Percentiles rank a stretch among this genome's conserved stretches.
phyloP scores from a whole-genome alignment of 768 basidiomycete species.

The Rhodosporidiobolus odoratus region DNA sequence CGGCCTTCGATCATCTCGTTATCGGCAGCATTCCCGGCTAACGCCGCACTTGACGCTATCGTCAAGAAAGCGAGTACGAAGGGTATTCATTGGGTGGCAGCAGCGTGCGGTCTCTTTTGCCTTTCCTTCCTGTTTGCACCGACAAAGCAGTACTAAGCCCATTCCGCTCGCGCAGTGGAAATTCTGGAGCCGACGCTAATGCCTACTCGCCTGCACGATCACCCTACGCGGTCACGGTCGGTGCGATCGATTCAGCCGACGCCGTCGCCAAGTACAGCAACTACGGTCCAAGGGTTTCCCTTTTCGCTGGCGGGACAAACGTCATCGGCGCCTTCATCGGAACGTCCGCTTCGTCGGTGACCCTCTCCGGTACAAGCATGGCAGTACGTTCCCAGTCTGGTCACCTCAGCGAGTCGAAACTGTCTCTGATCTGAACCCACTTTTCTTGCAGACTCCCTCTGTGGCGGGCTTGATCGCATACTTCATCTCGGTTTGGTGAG shows the following conservation, averaged over 20 bases:
- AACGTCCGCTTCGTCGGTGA: slow-evolving; percentile 14
- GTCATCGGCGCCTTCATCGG: slow-evolving; percentile 21
- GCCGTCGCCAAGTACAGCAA: slow-evolving; percentile 18
- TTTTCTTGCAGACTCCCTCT: not conserved
- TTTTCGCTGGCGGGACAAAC: slow-evolving; percentile 18
- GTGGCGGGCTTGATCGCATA: slow-evolving; percentile 15
- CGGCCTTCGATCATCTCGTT: slow-evolving; percentile 19
- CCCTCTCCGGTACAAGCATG: slow-evolving; percentile 12
- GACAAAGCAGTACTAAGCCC: not conserved
- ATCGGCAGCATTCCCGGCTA: slow-evolving; percentile 15
- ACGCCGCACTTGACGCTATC: slow-evolving; percentile 14
- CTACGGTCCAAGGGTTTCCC: slow-evolving; percentile 7
- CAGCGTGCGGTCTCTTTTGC: no score
- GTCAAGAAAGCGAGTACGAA: slow-evolving; percentile 18
- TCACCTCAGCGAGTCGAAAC: no score
- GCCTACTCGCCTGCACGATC: slow-evolving; percentile 2
- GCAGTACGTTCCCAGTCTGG: not conserved
- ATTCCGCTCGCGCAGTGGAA: not conserved
- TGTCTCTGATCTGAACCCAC: no score
- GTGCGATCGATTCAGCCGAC: slow-evolving; percentile 12
- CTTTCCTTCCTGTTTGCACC: not conserved
- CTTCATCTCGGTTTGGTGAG: slow-evolving; percentile 24
- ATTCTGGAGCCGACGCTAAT: not conserved
- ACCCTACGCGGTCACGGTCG: slow-evolving; percentile 18
- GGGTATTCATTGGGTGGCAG: slow-evolving; percentile 13